Evolutionary conservation across 106 monocot genomes (phyloP), one percentile per base, ranked within the genome.

Genomic region (Acorus calamus): DNA sequence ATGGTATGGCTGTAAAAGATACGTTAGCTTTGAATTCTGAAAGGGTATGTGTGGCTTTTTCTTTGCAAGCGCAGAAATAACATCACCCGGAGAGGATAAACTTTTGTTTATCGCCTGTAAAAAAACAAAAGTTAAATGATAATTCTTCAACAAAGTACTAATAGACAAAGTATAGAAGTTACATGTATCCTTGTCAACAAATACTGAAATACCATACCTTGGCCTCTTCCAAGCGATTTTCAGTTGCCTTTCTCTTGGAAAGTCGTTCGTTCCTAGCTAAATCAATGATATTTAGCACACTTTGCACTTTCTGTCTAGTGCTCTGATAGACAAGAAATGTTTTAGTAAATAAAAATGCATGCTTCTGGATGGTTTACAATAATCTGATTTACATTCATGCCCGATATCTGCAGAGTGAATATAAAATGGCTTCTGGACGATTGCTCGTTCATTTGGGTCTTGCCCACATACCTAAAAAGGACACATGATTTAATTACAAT

Each of bases 391-490:
- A 50, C 87, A 66, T 96, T 96, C 12, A 78, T 58, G 42, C 96
- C 90, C 45, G 62, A 80, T 71, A 90, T 96, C 49, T 80, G 79
- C 51, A 96, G 51, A 6, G 91, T 90, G 68, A 96, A 96, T 0
- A 96, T 87, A 81, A 87, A 96, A 67, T 96, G 96, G 65, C 87
- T 96, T 54, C 96, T 56, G 12, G 91, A 96, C 3, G 96, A 96
- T 59, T 96, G 78, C 59, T 96, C 96, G 49, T 96, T 96, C 84
- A 90, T 85, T 42, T 87, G 90, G 12, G 96, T 96, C 73, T 60
- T 83, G 7, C 87, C 91, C 4, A 96, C 90, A 67, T 90, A 96
- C 60, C 96, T 96, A 52, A n/a, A n/a, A n/a, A n/a, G n/a, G n/a
- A n/a, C n/a, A n/a, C n/a, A n/a, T n/a, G n/a, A n/a, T n/a, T n/a